These are phyloP conservation scores for Tetrahymena malaccensis DNA, from an alignment of 73 alveolate species.

Conservation along the genomic window DNA sequence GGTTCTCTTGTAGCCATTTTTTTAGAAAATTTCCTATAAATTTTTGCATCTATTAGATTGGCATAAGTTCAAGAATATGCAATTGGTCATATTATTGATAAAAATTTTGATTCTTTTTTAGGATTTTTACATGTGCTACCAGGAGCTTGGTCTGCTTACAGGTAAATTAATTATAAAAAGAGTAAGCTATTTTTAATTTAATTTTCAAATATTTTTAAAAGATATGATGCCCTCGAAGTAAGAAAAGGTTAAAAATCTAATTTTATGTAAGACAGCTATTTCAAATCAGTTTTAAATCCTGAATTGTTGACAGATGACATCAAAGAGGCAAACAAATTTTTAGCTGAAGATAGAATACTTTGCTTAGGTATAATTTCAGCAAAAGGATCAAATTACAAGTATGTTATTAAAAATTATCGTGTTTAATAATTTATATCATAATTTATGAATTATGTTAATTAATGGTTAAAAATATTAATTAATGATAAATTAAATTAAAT, in stretches of 20 bases:
- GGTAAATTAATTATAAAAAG: background rate
- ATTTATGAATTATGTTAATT: too few relatives aligned
- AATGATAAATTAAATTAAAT: too few relatives aligned
- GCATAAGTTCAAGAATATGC: slow-evolving; percentile 34
- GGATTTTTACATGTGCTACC: slow-evolving; percentile 52
- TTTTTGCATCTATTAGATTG: background rate
- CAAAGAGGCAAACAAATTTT: slow-evolving; percentile 43
- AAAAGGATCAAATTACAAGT: background rate
- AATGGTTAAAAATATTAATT: too few relatives aligned
- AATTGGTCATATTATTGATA: slow-evolving; percentile 41
- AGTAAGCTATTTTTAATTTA: background rate
- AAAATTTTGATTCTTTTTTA: slow-evolving; percentile 39
- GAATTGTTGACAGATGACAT: background rate
- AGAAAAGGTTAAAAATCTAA: background rate
- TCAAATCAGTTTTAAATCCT: slow-evolving; percentile 19
- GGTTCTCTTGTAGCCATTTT: background rate
- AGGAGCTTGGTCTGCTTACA: slow-evolving; percentile 50
- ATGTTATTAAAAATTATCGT: too few relatives aligned
- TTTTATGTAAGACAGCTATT: background rate
- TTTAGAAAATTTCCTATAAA: background rate
- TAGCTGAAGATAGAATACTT: slow-evolving; percentile 63
- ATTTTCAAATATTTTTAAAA: background rate
- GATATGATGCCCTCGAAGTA: slow-evolving; percentile 25
- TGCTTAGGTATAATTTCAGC: slow-evolving; percentile 9
- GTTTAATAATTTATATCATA: too few relatives aligned